Percentiles rank a stretch among this genome's conserved stretches.
Evolutionary conservation across 495 filamentous ascomycete genomes (phyloP).

Genomic region (Terfezia claveryi): DNA sequence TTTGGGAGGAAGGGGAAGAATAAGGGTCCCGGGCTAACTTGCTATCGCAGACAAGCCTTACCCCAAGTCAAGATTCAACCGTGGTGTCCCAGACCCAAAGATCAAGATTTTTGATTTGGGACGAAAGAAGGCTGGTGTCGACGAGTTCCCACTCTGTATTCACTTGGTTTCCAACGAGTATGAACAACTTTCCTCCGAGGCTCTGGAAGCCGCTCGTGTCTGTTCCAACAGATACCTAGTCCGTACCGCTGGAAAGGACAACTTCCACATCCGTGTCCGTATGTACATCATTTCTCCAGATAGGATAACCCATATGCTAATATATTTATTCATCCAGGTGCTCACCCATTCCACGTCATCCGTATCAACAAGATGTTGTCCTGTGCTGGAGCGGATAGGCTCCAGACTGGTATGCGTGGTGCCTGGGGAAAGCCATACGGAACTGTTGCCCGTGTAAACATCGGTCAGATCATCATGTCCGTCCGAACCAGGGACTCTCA

Average conservation of each 20-base stretch:
- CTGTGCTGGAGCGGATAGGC: conserved; percentile 97
- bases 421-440: conserved; percentile 99
- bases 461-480: conserved; percentile 91
- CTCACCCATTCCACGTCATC: conserved; percentile 97
- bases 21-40: background rate
- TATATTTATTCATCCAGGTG: conserved; percentile 24
- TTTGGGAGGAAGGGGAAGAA: background rate
- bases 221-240: conserved; percentile 99
- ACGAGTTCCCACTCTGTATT: conserved; percentile 95
- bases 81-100: conserved; percentile 98
- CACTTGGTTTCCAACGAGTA: conserved; percentile 99
- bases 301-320: background rate
- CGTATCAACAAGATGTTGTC: conserved; percentile 99
- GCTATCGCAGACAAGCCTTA: conserved; percentile 45
- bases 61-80: conserved; percentile 99
- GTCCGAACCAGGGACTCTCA: conserved; percentile 87
- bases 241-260: conserved; percentile 93
- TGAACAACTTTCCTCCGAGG: conserved; percentile 95
- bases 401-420: conserved; percentile 99
- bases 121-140: conserved; percentile 92
- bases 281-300: background rate
- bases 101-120: conserved; percentile 99
- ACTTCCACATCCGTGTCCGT: conserved; percentile 90
- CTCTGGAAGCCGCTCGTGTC: conserved; percentile 96
- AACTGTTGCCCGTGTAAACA: conserved; percentile 94